Evolutionary conservation across 495 filamentous ascomycete genomes (phyloP).

Genomic region (Tuber microsphaerosporum): DNA sequence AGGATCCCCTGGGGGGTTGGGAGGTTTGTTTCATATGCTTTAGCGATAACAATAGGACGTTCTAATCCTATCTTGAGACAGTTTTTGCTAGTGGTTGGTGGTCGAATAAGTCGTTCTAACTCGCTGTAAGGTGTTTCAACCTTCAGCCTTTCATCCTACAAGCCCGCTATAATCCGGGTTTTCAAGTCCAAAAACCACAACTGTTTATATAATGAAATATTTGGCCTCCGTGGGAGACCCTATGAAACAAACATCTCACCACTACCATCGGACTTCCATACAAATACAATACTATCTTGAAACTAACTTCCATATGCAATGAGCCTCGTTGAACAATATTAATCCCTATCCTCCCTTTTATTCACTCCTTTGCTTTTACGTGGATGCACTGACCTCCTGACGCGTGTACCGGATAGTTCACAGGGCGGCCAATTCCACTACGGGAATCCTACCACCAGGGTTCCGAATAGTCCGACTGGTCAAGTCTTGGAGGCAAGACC

Average conservation of each 20-base stretch:
- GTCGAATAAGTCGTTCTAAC: no score
- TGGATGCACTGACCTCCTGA: no score
- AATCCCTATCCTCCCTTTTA: no score
- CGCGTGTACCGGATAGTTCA: no score
- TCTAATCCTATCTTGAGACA: background rate
- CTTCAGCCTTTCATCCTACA: background rate
- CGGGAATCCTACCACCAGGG: no score
- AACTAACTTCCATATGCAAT: background rate
- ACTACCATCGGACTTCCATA: background rate
- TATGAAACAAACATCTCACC: background rate
- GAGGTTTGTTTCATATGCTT: background rate
- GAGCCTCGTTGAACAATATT: no score
- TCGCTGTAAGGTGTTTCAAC: no score
- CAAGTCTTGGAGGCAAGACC: no score
- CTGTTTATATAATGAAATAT: background rate
- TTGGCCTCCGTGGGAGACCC: no score
- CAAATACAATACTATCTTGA: background rate
- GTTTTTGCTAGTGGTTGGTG: accelerated
- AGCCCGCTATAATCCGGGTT: background rate
- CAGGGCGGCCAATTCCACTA: no score
- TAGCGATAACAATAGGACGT: accelerated
- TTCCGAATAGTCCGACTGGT: no score
- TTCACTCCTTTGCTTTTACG: no score
- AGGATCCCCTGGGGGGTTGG: background rate
- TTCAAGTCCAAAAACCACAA: background rate